Conservation (phyloP, 495 filamentous ascomycete species). For the Hypoxylon perforatum region DNA sequence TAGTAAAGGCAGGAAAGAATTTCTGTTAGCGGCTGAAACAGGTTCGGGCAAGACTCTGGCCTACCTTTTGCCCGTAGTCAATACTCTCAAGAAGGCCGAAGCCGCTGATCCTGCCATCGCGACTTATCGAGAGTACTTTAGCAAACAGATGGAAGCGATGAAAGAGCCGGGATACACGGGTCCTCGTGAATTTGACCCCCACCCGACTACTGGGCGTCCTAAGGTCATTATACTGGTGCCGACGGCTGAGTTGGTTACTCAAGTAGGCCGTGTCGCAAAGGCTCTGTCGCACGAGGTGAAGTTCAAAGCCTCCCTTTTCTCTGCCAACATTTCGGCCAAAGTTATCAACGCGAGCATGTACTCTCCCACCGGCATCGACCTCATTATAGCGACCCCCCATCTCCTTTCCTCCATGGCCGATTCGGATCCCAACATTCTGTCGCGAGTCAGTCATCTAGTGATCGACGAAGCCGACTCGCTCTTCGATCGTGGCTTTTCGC, state of each 20-base stretch:
- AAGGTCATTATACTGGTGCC: constrained; percentile 90
- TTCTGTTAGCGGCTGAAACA: constrained; percentile 92
- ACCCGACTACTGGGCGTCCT: constrained; percentile 79
- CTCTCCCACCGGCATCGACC: constrained; percentile 81
- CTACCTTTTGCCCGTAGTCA: constrained; percentile 83
- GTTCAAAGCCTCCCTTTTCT: constrained; percentile 81
- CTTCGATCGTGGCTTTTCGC: constrained; percentile 89
- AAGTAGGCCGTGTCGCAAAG: constrained; percentile 84
- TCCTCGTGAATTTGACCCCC: constrained; percentile 69
- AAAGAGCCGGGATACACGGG: constrained; percentile 61
- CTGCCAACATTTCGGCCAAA: constrained; percentile 74
- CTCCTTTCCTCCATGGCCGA: constrained; percentile 86
- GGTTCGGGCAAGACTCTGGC: constrained; percentile 97
- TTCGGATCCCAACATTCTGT: constrained; percentile 86
- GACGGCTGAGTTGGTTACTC: constrained; percentile 90
- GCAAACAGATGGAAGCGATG: constrained; percentile 58
- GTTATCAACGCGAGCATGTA: constrained; percentile 91
- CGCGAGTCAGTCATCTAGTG: constrained; percentile 85
- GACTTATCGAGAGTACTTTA: constrained; percentile 60
- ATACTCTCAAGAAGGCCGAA: constrained; percentile 86
- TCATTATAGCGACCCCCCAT: constrained; percentile 89
- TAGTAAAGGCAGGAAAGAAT: constrained; percentile 68
- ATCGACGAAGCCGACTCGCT: constrained; percentile 96
- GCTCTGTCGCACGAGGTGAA: constrained; percentile 82
- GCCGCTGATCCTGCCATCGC: constrained; percentile 66